Percentiles rank a stretch among this genome's conserved stretches.
These are phyloP conservation scores for Pharus latifolius DNA, from an alignment of 176 grass and related monocot genomes.

Conservation along the genomic window DNA sequence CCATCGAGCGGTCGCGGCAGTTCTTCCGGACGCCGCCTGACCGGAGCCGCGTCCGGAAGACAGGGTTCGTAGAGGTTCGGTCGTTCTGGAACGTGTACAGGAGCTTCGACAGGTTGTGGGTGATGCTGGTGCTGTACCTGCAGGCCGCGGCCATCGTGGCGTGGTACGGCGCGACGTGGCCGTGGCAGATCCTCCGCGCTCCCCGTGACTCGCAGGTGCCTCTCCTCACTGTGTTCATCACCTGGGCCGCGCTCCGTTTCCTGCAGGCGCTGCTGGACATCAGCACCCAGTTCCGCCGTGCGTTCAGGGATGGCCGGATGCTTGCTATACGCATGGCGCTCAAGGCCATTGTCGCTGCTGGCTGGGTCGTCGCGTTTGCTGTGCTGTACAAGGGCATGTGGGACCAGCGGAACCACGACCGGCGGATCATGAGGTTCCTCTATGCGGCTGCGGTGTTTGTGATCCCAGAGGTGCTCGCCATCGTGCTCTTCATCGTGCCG, in stretches of 20 bases:
- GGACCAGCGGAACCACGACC: slow-evolving; percentile 24
- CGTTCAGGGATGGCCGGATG: slow-evolving; percentile 49
- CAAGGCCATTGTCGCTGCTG: slow-evolving; percentile 57
- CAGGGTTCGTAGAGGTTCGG: slow-evolving; percentile 82
- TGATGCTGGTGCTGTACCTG: slow-evolving; percentile 80
- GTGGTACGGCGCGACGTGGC: slow-evolving; percentile 36
- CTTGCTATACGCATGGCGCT: slow-evolving; percentile 72
- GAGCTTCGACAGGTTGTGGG: slow-evolving; percentile 91
- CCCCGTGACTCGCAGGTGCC: slow-evolving; percentile 27
- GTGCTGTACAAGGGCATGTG: slow-evolving; percentile 48
- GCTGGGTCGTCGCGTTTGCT: slow-evolving; percentile 57
- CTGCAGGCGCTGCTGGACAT: slow-evolving; percentile 78
- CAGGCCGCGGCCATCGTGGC: slow-evolving; percentile 71
- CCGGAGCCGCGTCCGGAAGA: slow-evolving; percentile 66
- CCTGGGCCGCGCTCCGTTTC: slow-evolving; percentile 73
- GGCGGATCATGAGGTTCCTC: slow-evolving; percentile 37
- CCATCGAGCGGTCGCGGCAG: slow-evolving; percentile 46
- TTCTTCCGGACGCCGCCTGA: slow-evolving; percentile 63
- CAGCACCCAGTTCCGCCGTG: slow-evolving; percentile 65
- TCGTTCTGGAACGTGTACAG: slow-evolving; percentile 83
- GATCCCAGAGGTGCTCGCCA: slow-evolving; percentile 62
- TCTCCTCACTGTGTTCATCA: slow-evolving; percentile 70
- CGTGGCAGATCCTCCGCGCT: slow-evolving; percentile 40
- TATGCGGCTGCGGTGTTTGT: slow-evolving; percentile 57
- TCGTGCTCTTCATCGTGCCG: slow-evolving; percentile 64